These are phyloP conservation scores for Exophiala alcalophila DNA, from an alignment of 2,329 filamentous ascomycete genomes.

Conservation along the genomic window DNA sequence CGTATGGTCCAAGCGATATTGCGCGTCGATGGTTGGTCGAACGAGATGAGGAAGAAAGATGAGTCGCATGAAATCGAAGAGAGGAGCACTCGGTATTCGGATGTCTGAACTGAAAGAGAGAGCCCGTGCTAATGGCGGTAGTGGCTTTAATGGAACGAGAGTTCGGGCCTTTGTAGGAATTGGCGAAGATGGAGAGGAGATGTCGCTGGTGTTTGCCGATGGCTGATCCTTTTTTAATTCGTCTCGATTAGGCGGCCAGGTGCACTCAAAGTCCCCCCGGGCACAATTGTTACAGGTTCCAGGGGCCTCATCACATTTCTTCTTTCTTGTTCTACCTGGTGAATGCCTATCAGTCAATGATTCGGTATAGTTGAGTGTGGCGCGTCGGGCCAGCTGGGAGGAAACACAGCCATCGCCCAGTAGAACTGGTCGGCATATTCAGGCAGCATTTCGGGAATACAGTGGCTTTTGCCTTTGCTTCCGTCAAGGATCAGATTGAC, in stretches of 20 bases:
- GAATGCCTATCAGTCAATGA: no score
- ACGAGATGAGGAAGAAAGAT: slow-evolving; percentile 31
- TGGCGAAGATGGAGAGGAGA: background rate
- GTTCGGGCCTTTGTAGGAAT: background rate
- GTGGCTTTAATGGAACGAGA: background rate
- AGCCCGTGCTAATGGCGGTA: slow-evolving; percentile 3
- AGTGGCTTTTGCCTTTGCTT: no score
- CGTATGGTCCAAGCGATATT: slow-evolving; percentile 17
- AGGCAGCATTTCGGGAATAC: no score
- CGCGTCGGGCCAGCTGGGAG: no score
- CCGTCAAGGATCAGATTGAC: no score
- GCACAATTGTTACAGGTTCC: slow-evolving; percentile 27
- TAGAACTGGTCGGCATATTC: no score
- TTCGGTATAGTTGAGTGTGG: no score
- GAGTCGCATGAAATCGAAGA: slow-evolving; percentile 30
- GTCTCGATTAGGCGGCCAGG: slow-evolving; percentile 23
- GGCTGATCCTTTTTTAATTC: no score
- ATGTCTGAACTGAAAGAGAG: background rate
- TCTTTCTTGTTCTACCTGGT: slow-evolving; percentile 31
- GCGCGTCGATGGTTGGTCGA: slow-evolving; percentile 22
- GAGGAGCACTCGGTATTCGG: slow-evolving; percentile 9
- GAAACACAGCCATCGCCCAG: no score
- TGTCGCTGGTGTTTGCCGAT: no score
- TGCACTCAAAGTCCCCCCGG: slow-evolving; percentile 20
- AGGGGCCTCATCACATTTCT: slow-evolving; percentile 32